These are phyloP conservation scores for Creolimax fragrantissima DNA, from an alignment of 78 protist species.

Conservation along the genomic window DNA sequence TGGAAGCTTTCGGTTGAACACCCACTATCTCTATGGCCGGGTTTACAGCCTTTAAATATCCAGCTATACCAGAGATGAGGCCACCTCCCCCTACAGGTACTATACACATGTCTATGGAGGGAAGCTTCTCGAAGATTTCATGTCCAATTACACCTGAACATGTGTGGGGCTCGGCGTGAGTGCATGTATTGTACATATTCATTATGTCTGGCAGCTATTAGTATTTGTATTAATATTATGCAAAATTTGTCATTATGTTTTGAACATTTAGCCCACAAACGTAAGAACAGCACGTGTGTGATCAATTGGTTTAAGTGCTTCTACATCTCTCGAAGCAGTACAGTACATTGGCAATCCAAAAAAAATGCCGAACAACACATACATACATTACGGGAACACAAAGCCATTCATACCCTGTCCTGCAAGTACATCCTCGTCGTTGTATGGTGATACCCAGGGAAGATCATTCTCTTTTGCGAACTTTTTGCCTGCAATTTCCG, in stretches of 20 bases:
- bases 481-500: neutral
- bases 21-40: neutral
- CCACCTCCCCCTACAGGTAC: neutral
- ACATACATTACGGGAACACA: neutral
- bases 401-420: neutral
- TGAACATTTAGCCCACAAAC: too few species aligned
- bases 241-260: too few species aligned
- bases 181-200: too few species aligned
- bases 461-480: neutral
- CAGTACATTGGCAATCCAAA: too few species aligned
- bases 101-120: neutral
- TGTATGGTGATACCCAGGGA: neutral
- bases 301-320: too few species aligned
- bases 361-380: too few species aligned
- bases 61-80: neutral
- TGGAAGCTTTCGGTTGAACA: neutral
- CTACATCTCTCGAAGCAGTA: too few species aligned
- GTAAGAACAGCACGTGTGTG: too few species aligned
- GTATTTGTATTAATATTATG: too few species aligned
- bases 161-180: too few species aligned
- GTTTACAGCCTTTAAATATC: neutral
- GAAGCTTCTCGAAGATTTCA: neutral
- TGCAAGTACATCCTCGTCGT: neutral
- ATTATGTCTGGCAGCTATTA: too few species aligned
- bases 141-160: neutral